Evolutionary conservation across 345 rosid genomes (phyloP).

Genomic region (Moricandia arvensis): DNA sequence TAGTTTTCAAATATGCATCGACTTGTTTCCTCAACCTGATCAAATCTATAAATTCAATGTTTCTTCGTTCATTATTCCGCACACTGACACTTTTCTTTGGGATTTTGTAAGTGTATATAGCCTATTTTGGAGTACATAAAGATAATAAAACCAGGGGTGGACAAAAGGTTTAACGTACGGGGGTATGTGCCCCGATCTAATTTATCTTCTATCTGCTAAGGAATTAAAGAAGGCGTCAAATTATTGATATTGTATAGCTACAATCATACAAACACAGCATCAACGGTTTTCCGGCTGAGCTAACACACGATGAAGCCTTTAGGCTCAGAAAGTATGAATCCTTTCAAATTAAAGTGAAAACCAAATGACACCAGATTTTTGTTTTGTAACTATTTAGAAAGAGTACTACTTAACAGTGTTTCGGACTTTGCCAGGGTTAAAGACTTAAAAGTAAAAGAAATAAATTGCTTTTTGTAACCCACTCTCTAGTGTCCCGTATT

Average conservation of each 20-base stretch:
- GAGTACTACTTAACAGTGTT: not conserved
- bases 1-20: not conserved
- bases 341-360: not conserved
- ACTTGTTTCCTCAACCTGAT: not conserved
- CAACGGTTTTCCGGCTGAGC: conserved; percentile 68
- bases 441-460: not conserved
- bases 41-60: not conserved
- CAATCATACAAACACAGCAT: conserved; percentile 57
- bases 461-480: not conserved
- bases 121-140: conserved; percentile 52
- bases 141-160: conserved; percentile 40
- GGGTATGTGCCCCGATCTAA: conserved; percentile 36
- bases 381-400: not conserved
- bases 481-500: not conserved
- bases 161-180: conserved; percentile 49
- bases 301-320: conserved; percentile 61
- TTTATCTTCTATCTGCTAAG: conserved; percentile 54
- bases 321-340: conserved; percentile 35
- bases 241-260: conserved; percentile 65
- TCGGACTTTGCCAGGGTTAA: no score
- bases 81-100: not conserved
- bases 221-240: conserved; percentile 47
- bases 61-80: not conserved
- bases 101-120: conserved; percentile 52
- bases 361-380: not conserved